phyloP scores from a whole-genome alignment of 2,329 filamentous ascomycete genomes.

The Pseudocercospora macadamiae region DNA sequence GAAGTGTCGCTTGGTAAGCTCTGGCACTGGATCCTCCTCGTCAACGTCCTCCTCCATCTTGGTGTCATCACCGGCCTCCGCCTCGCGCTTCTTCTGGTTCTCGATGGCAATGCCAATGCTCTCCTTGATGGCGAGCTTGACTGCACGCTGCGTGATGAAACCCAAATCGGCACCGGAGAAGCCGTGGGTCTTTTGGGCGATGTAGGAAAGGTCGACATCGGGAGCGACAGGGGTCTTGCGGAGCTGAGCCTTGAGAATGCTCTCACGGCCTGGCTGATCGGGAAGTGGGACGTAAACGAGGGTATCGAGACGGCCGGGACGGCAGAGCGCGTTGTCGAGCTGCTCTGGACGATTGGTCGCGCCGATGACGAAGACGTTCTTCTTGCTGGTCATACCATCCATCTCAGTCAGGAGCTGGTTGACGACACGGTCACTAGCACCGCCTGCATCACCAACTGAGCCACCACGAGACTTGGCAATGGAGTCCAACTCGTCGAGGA shows the following conservation, averaged over 20 bases:
- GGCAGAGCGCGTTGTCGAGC: conserved; percentile 95
- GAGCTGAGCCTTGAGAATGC: conserved; percentile 93
- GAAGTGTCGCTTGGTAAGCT: conserved; percentile 95
- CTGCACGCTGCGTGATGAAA: conserved; percentile 97
- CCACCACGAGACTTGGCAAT: conserved; percentile 99
- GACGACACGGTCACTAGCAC: conserved; percentile 98
- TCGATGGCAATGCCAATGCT: conserved; percentile 88
- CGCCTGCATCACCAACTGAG: conserved; percentile 91
- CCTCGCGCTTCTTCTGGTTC: conserved; percentile 85
- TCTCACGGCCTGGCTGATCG: conserved; percentile 83
- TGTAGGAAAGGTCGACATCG: conserved; percentile 88
- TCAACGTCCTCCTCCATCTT: conserved; percentile 79
- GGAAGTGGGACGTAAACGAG: conserved; percentile 97
- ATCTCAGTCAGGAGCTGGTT: conserved; percentile 99
- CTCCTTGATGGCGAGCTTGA: conserved; percentile 99
- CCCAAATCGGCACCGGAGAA: conserved; percentile 99
- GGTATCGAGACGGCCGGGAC: conserved; percentile 97
- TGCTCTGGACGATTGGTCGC: conserved; percentile 98
- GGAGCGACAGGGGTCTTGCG: conserved; percentile 92
- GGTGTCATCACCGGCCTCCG: conserved; percentile 67
- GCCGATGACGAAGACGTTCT: conserved; percentile 99
- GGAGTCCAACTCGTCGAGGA: conserved; percentile 97
- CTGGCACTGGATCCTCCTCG: conserved; percentile 87
- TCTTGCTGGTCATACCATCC: conserved; percentile 99
- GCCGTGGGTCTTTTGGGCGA: conserved; percentile 94